phyloP scores from a whole-genome alignment of 108 stramenopile species.

The Fragilaria radians region DNA sequence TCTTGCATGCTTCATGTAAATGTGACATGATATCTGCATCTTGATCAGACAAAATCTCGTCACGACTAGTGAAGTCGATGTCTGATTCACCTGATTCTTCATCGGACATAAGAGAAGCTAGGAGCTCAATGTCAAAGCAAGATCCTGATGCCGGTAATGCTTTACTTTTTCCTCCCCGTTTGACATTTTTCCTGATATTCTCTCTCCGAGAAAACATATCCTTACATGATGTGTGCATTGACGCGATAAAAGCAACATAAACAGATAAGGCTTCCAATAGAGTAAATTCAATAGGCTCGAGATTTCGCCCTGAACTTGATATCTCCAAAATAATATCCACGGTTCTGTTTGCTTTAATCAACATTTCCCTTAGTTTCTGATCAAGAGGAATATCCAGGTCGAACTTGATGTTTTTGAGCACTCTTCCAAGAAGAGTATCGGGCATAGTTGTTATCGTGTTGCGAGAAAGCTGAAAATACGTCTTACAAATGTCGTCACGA shows the following conservation, averaged over 20 bases:
- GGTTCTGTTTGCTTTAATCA: conserved; percentile 13
- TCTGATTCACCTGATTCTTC: conserved; percentile 25
- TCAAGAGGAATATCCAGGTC: not conserved
- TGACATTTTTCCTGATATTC: not conserved
- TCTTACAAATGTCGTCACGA: conserved; percentile 34
- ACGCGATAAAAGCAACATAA: conserved; percentile 47
- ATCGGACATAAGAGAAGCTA: conserved; percentile 8
- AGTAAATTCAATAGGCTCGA: conserved; percentile 19
- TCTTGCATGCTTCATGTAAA: conserved; percentile 47
- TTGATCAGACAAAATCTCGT: conserved; percentile 11
- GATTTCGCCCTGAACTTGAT: conserved; percentile 5
- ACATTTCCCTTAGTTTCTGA: conserved; percentile 7
- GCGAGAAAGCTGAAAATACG: conserved; percentile 13
- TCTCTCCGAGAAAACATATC: not conserved
- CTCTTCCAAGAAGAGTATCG: not conserved
- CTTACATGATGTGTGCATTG: conserved; percentile 48
- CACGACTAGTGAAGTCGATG: conserved; percentile 28
- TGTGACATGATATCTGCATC: conserved; percentile 30
- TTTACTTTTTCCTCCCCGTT: not conserved
- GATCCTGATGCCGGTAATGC: conserved; percentile 12
- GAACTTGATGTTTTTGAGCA: not conserved
- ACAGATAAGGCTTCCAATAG: conserved; percentile 38
- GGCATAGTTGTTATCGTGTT: not conserved
- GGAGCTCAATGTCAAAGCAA: conserved; percentile 20
- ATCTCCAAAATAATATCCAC: conserved; percentile 11